Percentiles rank a stretch among this genome's conserved stretches.
These are phyloP conservation scores for Penicillium rolfsii DNA, from an alignment of 2,329 filamentous ascomycete genomes.

Conservation along the genomic window DNA sequence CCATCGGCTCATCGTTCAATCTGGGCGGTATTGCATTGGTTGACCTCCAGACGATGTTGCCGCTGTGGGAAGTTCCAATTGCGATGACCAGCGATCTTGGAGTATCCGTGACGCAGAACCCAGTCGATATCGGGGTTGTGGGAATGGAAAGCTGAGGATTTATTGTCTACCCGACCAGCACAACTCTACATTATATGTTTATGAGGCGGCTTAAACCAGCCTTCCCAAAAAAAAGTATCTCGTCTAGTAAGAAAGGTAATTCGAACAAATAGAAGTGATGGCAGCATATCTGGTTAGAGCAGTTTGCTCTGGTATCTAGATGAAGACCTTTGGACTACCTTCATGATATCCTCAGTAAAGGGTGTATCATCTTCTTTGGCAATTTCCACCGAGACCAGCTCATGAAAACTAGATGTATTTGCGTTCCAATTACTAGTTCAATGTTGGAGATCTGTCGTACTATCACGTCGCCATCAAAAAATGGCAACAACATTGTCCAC, in stretches of 20 bases:
- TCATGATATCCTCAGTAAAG: no score
- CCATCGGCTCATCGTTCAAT: conserved; percentile 35
- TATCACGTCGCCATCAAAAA: not conserved
- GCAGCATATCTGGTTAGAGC: no score
- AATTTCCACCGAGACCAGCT: no score
- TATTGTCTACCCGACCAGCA: conserved; percentile 55
- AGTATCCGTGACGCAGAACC: conserved; percentile 53
- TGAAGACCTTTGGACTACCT: no score
- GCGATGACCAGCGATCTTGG: conserved; percentile 47
- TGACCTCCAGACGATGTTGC: conserved; percentile 50
- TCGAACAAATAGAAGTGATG: no score
- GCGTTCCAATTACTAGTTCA: not conserved
- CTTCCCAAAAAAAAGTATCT: no score
- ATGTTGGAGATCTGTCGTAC: not conserved
- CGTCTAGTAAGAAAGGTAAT: no score
- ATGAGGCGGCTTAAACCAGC: conserved; percentile 42
- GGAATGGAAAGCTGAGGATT: conserved; percentile 51
- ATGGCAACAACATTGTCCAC: not conserved
- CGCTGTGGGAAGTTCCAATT: conserved; percentile 53
- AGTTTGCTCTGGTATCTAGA: no score
- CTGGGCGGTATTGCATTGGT: conserved; percentile 55
- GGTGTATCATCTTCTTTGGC: no score
- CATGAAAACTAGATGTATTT: not conserved
- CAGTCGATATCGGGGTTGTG: conserved; percentile 52
- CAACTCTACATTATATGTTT: conserved; percentile 53